phyloP scores from a whole-genome alignment of 345 rosid genomes.

The Kernera saxatilis region DNA sequence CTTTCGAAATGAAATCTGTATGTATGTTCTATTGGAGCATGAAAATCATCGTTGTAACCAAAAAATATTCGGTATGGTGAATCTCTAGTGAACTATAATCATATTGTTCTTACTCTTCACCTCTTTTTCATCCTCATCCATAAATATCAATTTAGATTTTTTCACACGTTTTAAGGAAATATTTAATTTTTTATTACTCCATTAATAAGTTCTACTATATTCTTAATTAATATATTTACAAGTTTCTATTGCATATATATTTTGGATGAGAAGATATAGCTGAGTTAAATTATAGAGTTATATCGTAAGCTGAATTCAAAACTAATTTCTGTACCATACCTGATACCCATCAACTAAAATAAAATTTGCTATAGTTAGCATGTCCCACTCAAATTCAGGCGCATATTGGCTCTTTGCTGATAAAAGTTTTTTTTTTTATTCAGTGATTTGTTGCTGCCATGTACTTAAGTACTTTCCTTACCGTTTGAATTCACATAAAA shows the following conservation, averaged over 20 bases:
- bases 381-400: slow-evolving; percentile 11
- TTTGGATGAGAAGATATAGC: not conserved
- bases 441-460: slow-evolving; percentile 1
- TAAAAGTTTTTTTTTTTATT: not conserved
- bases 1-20: too few relatives aligned
- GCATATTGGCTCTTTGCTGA: slow-evolving; percentile 11
- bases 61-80: too few relatives aligned
- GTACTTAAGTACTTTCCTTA: not conserved
- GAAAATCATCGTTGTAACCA: too few relatives aligned
- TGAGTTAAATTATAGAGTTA: not conserved
- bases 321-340: not conserved
- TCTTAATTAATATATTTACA: too few relatives aligned
- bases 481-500: slow-evolving; percentile 10
- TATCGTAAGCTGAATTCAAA: not conserved
- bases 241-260: not conserved
- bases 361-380: not conserved
- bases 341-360: not conserved
- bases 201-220: too few relatives aligned
- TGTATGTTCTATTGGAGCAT: too few relatives aligned
- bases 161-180: too few relatives aligned
- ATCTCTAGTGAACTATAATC: too few relatives aligned
- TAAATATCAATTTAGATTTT: too few relatives aligned
- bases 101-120: too few relatives aligned
- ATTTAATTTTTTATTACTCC: too few relatives aligned
- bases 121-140: too few relatives aligned